phyloP scores from a whole-genome alignment of 2,329 filamentous ascomycete species.

The Pezicula neosporulosa region DNA sequence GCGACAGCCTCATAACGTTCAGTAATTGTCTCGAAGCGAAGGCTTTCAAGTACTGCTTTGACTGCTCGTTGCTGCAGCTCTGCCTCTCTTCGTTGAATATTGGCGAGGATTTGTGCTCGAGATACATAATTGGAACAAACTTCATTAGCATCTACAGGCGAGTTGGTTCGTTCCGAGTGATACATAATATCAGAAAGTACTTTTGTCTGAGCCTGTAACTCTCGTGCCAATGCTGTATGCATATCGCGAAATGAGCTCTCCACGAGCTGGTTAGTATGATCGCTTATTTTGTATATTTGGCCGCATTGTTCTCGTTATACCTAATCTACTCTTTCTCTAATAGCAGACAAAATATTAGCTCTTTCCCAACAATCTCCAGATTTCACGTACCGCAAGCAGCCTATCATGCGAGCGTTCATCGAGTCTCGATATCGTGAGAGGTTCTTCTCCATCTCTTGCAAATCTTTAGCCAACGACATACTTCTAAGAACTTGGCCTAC shows the following conservation, averaged over 20 bases:
- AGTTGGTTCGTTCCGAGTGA: neutral
- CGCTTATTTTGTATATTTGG: neutral
- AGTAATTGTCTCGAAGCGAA: conserved; percentile 2
- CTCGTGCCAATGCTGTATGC: neutral
- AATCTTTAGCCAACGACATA: neutral
- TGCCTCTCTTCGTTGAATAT: neutral
- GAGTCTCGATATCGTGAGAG: neutral
- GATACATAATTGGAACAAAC: too few species aligned
- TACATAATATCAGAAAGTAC: neutral
- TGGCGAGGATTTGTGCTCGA: neutral
- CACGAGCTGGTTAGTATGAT: neutral
- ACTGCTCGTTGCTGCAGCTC: neutral
- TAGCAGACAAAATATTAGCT: neutral
- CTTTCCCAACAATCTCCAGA: neutral
- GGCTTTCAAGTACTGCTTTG: neutral
- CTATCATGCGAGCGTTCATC: neutral
- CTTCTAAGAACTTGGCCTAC: neutral
- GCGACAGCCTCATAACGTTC: conserved; percentile 6
- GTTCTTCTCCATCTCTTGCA: neutral
- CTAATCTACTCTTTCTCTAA: neutral
- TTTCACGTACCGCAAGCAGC: neutral
- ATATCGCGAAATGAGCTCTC: neutral
- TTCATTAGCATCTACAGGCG: neutral
- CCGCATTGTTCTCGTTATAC: neutral
- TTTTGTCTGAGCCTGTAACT: neutral